Evolutionary conservation across 192 early-diverging fungal genomes (phyloP).

Genomic region (Geranomyces michiganensis): DNA sequence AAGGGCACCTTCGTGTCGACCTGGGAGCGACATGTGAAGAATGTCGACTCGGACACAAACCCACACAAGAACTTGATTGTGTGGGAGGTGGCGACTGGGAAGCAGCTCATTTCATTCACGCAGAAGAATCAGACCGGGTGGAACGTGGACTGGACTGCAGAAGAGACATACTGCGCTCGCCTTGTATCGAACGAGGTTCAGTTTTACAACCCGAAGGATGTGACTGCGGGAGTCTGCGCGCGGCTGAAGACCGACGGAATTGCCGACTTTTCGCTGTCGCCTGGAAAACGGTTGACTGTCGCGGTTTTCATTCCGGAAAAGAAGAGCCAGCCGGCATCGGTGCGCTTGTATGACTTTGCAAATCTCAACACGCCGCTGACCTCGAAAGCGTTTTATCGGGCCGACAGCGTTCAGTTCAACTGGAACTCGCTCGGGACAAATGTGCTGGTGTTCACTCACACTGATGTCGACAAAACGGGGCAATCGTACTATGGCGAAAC

Average conservation of each 20-base stretch:
- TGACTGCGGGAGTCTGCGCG: slow-evolving; percentile 50
- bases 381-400: slow-evolving; percentile 94
- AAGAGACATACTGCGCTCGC: slow-evolving; percentile 84
- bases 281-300: slow-evolving; percentile 78
- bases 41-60: slow-evolving; percentile 59
- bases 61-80: slow-evolving; percentile 79
- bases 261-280: slow-evolving; percentile 83
- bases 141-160: slow-evolving; percentile 92
- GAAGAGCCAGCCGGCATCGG: slow-evolving; percentile 75
- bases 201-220: slow-evolving; percentile 74
- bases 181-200: slow-evolving; percentile 87
- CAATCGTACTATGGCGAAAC: slow-evolving; percentile 98
- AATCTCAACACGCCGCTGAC: slow-evolving; percentile 72
- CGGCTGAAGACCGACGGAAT: slow-evolving; percentile 84
- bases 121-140: slow-evolving; percentile 79
- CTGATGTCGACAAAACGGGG: slow-evolving; percentile 94
- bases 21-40: slow-evolving; percentile 83
- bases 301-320: slow-evolving; percentile 89
- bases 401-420: slow-evolving; percentile 87
- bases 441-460: slow-evolving; percentile 87
- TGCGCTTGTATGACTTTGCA: slow-evolving; percentile 76
- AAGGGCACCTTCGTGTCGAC: slow-evolving; percentile 86
- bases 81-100: slow-evolving; percentile 75
- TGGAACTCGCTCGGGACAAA: slow-evolving; percentile 86
- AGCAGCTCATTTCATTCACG: slow-evolving; percentile 70